Conservation (phyloP, 2,329 filamentous ascomycete genomes). For the Trichoderma sp. region DNA sequence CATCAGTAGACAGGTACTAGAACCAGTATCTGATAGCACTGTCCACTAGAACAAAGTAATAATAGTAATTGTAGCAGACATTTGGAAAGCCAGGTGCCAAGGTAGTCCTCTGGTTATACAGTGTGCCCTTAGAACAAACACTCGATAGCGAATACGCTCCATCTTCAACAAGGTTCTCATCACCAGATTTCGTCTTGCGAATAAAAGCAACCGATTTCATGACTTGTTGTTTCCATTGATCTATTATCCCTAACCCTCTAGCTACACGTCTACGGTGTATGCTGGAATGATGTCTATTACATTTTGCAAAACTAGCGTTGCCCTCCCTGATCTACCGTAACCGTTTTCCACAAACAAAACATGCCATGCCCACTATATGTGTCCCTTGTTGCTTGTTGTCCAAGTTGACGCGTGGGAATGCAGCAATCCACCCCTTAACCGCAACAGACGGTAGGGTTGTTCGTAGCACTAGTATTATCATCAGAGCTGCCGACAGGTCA, state of each 20-base stretch:
- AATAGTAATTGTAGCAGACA: neutral
- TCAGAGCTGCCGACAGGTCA: conserved; percentile 19
- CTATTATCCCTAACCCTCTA: neutral
- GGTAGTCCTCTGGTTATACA: neutral
- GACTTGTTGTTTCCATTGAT: neutral
- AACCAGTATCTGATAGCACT: neutral
- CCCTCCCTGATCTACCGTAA: neutral
- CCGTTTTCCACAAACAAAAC: neutral
- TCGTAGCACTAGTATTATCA: conserved; percentile 34
- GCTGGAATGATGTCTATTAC: neutral
- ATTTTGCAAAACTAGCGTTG: neutral
- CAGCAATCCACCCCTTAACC: conserved; percentile 28
- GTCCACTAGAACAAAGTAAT: too few relatives aligned
- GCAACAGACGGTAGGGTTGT: conserved; percentile 42
- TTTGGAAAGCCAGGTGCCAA: neutral
- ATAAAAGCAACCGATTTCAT: neutral
- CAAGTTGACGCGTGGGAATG: neutral
- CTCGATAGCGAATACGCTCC: neutral
- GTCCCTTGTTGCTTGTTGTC: neutral
- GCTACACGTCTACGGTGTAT: neutral
- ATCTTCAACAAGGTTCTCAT: neutral
- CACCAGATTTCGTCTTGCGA: neutral
- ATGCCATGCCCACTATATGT: too few relatives aligned
- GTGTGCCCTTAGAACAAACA: neutral
- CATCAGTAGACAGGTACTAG: too few relatives aligned